Evolutionary conservation across 164 flowering plant species (phyloP).

Genomic region (Euptelea pleiosperma): DNA sequence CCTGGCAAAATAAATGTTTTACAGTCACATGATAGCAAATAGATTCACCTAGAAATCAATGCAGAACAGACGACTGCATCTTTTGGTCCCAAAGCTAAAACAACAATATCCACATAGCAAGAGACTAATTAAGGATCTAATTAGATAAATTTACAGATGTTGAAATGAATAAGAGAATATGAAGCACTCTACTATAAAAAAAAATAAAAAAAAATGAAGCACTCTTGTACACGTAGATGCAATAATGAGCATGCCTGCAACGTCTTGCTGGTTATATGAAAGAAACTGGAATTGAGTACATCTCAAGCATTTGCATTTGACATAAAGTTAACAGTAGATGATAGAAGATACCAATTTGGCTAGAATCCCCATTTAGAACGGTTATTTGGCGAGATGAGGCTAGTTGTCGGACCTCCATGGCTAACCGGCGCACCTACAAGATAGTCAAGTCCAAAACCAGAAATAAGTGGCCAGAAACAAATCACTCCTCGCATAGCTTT

Average conservation of each 20-base stretch:
- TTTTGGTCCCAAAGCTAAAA: not conserved
- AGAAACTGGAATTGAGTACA: not conserved
- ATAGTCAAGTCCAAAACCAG: not conserved
- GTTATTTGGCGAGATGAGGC: slow-evolving; percentile 56
- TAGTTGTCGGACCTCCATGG: slow-evolving; percentile 60
- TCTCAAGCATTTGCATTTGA: not conserved
- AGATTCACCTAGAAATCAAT: not conserved
- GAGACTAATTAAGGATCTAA: not conserved
- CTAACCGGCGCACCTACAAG: slow-evolving; percentile 58
- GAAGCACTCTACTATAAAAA: not conserved
- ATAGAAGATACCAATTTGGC: slow-evolving; percentile 35
- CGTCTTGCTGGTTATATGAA: not conserved
- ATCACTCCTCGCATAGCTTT: not conserved
- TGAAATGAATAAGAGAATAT: not conserved
- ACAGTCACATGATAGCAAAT: not conserved
- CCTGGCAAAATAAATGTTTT: slow-evolving; percentile 27
- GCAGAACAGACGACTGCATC: not conserved
- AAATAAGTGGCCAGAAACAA: not conserved
- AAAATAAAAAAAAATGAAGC: too few relatives aligned
- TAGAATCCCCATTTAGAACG: slow-evolving; percentile 59
- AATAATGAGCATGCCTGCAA: not conserved
- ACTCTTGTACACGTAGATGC: not conserved
- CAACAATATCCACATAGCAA: not conserved
- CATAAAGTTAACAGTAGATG: not conserved
- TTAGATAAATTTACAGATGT: not conserved